phyloP scores from a whole-genome alignment of 805 yeast species.

The Sungouiozyma ichnusensis region DNA sequence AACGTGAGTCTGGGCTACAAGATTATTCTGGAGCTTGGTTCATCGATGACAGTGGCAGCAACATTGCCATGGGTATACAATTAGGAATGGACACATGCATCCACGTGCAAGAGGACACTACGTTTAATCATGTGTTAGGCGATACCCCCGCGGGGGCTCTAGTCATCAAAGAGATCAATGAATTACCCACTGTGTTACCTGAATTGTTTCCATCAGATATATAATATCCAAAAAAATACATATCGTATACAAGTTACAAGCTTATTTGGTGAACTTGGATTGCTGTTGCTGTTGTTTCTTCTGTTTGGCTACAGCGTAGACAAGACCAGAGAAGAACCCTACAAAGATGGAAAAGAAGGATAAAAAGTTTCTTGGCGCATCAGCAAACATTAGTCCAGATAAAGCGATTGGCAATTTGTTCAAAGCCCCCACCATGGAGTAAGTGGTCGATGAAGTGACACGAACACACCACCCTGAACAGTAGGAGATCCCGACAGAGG shows the following conservation, averaged over 20 bases:
- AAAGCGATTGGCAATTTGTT: conserved; percentile 96
- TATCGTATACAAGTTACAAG: too few species aligned
- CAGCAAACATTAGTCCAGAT: conserved; percentile 89
- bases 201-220: conserved; percentile 33
- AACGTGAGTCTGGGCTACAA: conserved; percentile 41
- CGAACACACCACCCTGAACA: conserved; percentile 99
- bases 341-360: conserved; percentile 82
- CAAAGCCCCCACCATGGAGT: conserved; percentile 98
- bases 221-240: too few species aligned
- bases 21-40: conserved; percentile 48
- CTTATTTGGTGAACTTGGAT: background rate
- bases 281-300: conserved; percentile 44
- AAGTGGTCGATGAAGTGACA: conserved; percentile 96
- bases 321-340: conserved; percentile 93
- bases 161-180: conserved; percentile 49
- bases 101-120: conserved; percentile 64
- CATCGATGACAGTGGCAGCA: conserved; percentile 78
- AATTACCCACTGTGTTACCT: conserved; percentile 35
- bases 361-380: conserved; percentile 88
- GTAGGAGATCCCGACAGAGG: conserved; percentile 95
- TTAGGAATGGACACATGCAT: conserved; percentile 65
- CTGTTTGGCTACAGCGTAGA: conserved; percentile 91
- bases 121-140: conserved; percentile 31
- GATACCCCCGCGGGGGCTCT: conserved; percentile 35
- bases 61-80: conserved; percentile 60